A percentile compares a stretch with the other conserved stretches of the same genome.
These are phyloP conservation scores for Fraxinus paxiana DNA, from an alignment of 305 asterid genomes.

Conservation along the genomic window DNA sequence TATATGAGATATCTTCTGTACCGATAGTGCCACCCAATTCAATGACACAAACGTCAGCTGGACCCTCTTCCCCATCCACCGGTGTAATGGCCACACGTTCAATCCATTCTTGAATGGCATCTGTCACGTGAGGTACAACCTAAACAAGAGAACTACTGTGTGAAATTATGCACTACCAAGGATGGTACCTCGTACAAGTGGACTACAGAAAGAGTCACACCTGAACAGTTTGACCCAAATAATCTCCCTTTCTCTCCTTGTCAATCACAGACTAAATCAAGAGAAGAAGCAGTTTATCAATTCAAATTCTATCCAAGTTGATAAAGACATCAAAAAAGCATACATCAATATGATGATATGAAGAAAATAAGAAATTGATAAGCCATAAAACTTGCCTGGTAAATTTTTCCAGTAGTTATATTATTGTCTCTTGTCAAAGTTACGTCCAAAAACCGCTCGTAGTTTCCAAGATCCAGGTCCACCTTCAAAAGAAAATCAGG, in stretches of 20 bases:
- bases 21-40: conserved; percentile 97
- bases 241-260: conserved; percentile 73
- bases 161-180: conserved; percentile 11
- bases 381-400: conserved; percentile 47
- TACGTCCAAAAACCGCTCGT: conserved; percentile 79
- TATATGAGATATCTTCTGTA: conserved; percentile 22
- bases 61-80: conserved; percentile 82
- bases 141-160: conserved; percentile 25
- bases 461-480: conserved; percentile 96
- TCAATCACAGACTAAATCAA: conserved; percentile 48
- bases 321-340: background rate
- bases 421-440: conserved; percentile 77
- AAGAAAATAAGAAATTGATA: background rate
- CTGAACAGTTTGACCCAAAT: conserved; percentile 71
- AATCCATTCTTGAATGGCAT: conserved; percentile 94
- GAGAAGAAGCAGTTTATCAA: conserved; percentile 10
- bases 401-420: conserved; percentile 89
- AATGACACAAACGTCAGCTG: conserved; percentile 93
- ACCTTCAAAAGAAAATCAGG: conserved; percentile 50
- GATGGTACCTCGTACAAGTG: conserved; percentile 3
- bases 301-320: conserved; percentile 13
- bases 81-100: conserved; percentile 79
- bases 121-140: conserved; percentile 80
- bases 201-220: conserved; percentile 24
- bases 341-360: background rate